Percentiles rank a stretch among this genome's conserved stretches.
Conservation (phyloP, 192 early-diverging fungal genomes). For the Spizellomyces punctatus region DNA sequence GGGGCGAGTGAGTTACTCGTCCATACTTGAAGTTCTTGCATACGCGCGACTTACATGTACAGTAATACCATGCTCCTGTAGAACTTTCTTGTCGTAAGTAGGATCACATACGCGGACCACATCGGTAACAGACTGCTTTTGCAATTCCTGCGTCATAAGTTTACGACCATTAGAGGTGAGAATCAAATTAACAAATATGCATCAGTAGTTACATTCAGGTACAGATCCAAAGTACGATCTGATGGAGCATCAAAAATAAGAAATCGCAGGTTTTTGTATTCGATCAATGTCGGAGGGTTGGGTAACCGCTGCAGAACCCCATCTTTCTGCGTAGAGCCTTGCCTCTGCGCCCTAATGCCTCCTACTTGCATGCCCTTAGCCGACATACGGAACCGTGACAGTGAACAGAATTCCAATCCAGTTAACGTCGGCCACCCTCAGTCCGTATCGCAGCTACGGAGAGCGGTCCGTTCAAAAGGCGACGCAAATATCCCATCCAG, state of each 20-base stretch:
- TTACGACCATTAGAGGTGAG: background rate
- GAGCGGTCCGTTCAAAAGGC: too few species aligned
- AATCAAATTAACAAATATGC: background rate
- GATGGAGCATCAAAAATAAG: conserved; percentile 80
- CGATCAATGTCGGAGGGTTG: conserved; percentile 66
- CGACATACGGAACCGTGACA: too few species aligned
- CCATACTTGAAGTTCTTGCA: background rate
- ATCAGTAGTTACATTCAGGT: conserved; percentile 56
- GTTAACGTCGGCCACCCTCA: too few species aligned
- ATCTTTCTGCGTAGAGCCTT: conserved; percentile 24
- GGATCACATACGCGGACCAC: conserved; percentile 86
- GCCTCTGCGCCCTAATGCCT: conserved; percentile 20
- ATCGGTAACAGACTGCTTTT: conserved; percentile 65
- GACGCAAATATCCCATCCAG: too few species aligned
- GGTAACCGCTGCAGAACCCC: conserved; percentile 26
- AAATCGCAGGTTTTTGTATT: conserved; percentile 71
- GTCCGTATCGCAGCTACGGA: too few species aligned
- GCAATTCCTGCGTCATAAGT: conserved; percentile 61
- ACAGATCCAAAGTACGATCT: conserved; percentile 68
- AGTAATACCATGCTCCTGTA: conserved; percentile 61
- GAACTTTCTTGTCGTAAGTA: conserved; percentile 64
- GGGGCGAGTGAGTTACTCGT: background rate
- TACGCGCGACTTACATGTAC: conserved; percentile 56
- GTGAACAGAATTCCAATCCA: too few species aligned
- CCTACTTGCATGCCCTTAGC: conserved; percentile 1